phyloP scores from a whole-genome alignment of 805 yeast genomes.

The Metschnikowia orientalis region DNA sequence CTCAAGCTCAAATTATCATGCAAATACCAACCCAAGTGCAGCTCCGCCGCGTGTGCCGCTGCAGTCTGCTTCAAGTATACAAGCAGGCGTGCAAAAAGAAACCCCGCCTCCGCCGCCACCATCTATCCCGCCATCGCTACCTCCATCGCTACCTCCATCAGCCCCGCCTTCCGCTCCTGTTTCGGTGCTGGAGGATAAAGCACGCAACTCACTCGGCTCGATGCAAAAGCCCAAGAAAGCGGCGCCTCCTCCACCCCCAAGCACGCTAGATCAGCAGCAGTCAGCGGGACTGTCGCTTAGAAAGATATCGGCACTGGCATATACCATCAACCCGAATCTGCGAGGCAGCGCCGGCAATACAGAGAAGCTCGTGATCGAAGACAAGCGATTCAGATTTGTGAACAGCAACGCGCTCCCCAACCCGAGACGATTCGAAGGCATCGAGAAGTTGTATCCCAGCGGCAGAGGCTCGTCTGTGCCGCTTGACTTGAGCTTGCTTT shows the following conservation, averaged over 20 bases:
- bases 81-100: constrained; percentile 1
- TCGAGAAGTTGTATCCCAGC: constrained; percentile 80
- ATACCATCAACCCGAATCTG: constrained; percentile 49
- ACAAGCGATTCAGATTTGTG: constrained; percentile 61
- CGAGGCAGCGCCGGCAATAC: constrained; percentile 16
- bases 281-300: constrained; percentile 49
- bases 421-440: constrained; percentile 75
- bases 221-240: constrained; percentile 19
- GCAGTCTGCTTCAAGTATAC: not conserved
- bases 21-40: not conserved
- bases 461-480: constrained; percentile 95
- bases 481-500: constrained; percentile 47
- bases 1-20: not conserved
- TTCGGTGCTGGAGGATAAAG: constrained; percentile 15
- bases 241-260: constrained; percentile 28
- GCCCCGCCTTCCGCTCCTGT: constrained; percentile 18
- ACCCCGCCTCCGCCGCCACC: constrained; percentile 7
- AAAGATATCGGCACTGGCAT: constrained; percentile 60
- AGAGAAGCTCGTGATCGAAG: constrained; percentile 53
- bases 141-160: constrained; percentile 14
- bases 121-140: constrained; percentile 7
- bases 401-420: constrained; percentile 71
- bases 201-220: constrained; percentile 7
- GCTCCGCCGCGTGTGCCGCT: constrained; percentile 1
- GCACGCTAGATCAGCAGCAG: constrained; percentile 38